Evolutionary conservation across 2,329 filamentous ascomycete species (phyloP), one percentile per base, ranked within the genome.

Genomic region (Verticillium zaregamsianum): DNA sequence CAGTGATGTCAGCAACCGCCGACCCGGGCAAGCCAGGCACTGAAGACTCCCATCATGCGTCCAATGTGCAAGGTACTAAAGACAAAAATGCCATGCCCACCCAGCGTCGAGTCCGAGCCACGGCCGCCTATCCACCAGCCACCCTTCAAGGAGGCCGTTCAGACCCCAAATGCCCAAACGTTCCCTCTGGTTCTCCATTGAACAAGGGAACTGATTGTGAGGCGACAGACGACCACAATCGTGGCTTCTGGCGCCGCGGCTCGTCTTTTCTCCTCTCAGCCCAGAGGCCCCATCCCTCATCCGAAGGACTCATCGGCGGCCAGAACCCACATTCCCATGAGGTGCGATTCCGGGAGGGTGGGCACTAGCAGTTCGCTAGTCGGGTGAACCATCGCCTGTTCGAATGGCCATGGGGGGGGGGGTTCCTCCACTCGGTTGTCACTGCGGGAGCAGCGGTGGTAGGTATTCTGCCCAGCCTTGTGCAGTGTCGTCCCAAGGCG

Each of bases 311-410:
- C 45, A 23, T 49, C 45, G 20, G 28, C 28, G 28, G 45, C n/a
- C 45, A 23, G 11, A 49, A 9, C 20, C 45, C 45, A 23, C 45
- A 49, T 49, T 23, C 37, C 45, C 45, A 49, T 49, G n/a, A 49
- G 45, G 45, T 49, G 45, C 45, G 45, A 49, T 58, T 40, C 57
- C 57, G 37, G 57, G 39, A 49, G 57, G 45, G 57, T 58, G 57
- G 57, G 12, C 55, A 57, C 57, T 58, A 45, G 37, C 8, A 28
- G 17, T 32, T 58, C 33, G 57, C 57, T 58, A 58, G 57, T 45
- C 14, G 37, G 25, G 57, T 49, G 20, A 49, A 23, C 45, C 45
- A 49, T 49, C 45, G 20, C 45, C 45, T 23, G 8, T 49, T 49
- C 45, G 45, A 49, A 49, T n/a, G 45, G 12, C 5, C 45, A 49